A percentile compares a stretch with the other conserved stretches of the same genome.
Conservation (phyloP, 2,329 filamentous ascomycete genomes). For the Fusarium austroafricanum region DNA sequence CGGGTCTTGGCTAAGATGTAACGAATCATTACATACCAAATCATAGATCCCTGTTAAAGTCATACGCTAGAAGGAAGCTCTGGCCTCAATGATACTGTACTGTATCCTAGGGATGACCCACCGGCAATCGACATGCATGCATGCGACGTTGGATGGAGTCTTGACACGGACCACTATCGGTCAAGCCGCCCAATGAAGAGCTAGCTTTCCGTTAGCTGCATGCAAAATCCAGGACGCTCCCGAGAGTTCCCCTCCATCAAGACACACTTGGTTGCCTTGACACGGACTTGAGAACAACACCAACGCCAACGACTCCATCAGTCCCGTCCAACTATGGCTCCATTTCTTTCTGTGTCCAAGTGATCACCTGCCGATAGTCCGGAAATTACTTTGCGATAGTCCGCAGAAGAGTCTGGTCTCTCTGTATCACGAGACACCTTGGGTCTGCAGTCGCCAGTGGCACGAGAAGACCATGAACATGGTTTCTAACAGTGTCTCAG, state of each 20-base stretch:
- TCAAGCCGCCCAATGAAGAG: slow-evolving; percentile 39
- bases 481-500: slow-evolving; percentile 16
- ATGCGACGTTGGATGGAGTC: slow-evolving; percentile 9
- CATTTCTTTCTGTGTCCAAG: slow-evolving; percentile 22
- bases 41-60: slow-evolving; percentile 30
- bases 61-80: slow-evolving; percentile 36
- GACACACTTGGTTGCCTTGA: background rate
- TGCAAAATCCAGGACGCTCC: slow-evolving; percentile 40
- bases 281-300: background rate
- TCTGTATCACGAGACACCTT: slow-evolving; percentile 30
- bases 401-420: slow-evolving; percentile 14
- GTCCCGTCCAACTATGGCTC: slow-evolving; percentile 27
- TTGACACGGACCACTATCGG: slow-evolving; percentile 29
- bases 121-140: slow-evolving; percentile 37
- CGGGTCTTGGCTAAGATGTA: slow-evolving; percentile 14
- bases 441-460: slow-evolving; percentile 1
- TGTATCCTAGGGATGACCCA: slow-evolving; percentile 22
- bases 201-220: slow-evolving; percentile 30
- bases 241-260: slow-evolving; percentile 16
- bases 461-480: slow-evolving; percentile 1
- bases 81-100: slow-evolving; percentile 20
- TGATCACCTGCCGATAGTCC: slow-evolving; percentile 38
- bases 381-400: slow-evolving; percentile 25
- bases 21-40: slow-evolving; percentile 37
- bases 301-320: slow-evolving; percentile 15